Evolutionary conservation across 2,329 filamentous ascomycete species (phyloP), one percentile per base, ranked within the genome.

Genomic region (Aspergillus latus): DNA sequence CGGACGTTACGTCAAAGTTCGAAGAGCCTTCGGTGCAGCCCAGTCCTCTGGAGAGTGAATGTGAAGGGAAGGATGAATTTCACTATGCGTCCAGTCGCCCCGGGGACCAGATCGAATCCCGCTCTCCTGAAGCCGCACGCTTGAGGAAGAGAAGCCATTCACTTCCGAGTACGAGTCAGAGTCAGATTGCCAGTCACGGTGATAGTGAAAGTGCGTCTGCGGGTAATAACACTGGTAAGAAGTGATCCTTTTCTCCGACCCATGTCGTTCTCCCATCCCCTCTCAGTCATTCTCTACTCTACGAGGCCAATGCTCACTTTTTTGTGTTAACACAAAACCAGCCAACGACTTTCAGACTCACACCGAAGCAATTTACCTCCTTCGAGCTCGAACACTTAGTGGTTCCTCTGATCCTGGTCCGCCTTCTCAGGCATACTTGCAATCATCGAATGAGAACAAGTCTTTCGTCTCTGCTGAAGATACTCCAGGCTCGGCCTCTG

Each of bases 371-470:
- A 58, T 64, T 21, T 44, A 47, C 32, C 50, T 63, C 29, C 50
- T 64, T 37, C 58, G 58, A 16, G 42, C 57, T 40, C 45, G 57
- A 30, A 62, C 62, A 13, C 26, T 50, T 32, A 49, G 49, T 46
- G 57, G 62, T 3, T 42, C 53, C 8, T 58, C 56, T 44, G 34
- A 48, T 8, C 15, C 29, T 7, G 54, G 51, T 2, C 16, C 9
- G 5, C 26, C 42, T 5, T 49, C 46, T 4, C 9, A n/a, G 2
- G 44, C 32, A 9, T 34, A 9, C 8, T n/a, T 47, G 1, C n/a
- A 34, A n/a, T n/a, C n/a, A 8, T 34, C 34, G 29, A 9, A 13
- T 7, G 9, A 34, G 9, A 34, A 34, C 26, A 10, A 21, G 10
- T 8, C 30, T 21, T 21, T 5, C n/a, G 11, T n/a, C 37, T 21